Conservation (phyloP, 768 basidiomycete species). For the Termitomyces sp. region DNA sequence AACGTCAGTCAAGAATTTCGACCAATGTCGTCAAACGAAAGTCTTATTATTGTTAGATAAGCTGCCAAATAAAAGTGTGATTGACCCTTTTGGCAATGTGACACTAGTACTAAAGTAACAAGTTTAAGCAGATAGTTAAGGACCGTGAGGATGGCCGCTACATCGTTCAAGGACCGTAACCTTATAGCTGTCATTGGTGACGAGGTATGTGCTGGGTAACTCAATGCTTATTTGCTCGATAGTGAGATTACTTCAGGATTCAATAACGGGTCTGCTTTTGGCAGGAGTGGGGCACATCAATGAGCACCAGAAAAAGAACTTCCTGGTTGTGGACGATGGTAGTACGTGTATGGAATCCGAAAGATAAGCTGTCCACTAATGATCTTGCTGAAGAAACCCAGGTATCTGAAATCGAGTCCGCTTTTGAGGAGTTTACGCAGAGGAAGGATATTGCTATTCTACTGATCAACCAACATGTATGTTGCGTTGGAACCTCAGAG, state of each 20-base stretch:
- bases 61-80: slow-evolving; percentile 5
- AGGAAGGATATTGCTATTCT: slow-evolving; percentile 94
- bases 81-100: not conserved
- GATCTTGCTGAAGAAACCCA: slow-evolving; percentile 68
- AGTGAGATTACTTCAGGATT: slow-evolving; percentile 57
- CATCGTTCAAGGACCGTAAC: slow-evolving; percentile 73
- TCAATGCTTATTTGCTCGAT: not conserved
- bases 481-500: slow-evolving; percentile 19
- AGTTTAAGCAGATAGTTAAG: too few relatives aligned
- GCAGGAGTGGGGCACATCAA: slow-evolving; percentile 93
- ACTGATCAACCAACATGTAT: slow-evolving; percentile 96
- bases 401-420: slow-evolving; percentile 80
- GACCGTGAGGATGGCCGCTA: slow-evolving; percentile 13
- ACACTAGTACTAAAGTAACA: too few relatives aligned
- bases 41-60: slow-evolving; percentile 3
- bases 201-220: slow-evolving; percentile 51
- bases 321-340: slow-evolving; percentile 89
- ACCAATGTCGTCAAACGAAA: not conserved
- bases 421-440: slow-evolving; percentile 93
- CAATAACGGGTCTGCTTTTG: slow-evolving; percentile 91
- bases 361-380: not conserved
- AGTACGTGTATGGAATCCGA: slow-evolving; percentile 50
- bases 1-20: too few relatives aligned
- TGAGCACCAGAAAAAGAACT: slow-evolving; percentile 94
- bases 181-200: slow-evolving; percentile 96